Evolutionary conservation across 106 monocot species (phyloP).

Genomic region (Apostasia shenzhenica): DNA sequence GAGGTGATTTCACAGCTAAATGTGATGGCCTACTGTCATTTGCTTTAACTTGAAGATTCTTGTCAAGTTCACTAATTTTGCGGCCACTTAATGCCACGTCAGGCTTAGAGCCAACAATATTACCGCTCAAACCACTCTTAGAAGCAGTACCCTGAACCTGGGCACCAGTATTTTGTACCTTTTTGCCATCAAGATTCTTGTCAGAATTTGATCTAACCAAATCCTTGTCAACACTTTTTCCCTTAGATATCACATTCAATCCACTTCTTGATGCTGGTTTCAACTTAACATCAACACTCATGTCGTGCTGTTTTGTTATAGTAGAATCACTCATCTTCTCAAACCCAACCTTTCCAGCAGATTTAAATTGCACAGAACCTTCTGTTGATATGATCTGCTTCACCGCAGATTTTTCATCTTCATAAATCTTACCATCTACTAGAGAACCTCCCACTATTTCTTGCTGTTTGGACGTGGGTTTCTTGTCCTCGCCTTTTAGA

Average conservation of each 20-base stretch:
- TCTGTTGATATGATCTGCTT: background rate
- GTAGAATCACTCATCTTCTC: background rate
- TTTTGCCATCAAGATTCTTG: background rate
- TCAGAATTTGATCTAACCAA: constrained; percentile 4
- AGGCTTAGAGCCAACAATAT: background rate
- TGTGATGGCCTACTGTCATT: background rate
- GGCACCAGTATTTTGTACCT: background rate
- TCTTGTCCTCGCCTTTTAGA: background rate
- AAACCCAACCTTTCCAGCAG: background rate
- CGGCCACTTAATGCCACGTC: background rate
- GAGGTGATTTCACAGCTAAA: background rate
- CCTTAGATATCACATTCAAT: background rate
- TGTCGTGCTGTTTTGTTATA: background rate
- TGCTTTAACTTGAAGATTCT: background rate
- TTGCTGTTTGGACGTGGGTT: background rate
- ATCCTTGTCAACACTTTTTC: background rate
- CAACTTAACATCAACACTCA: too few species aligned
- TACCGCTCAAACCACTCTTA: background rate
- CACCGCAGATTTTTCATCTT: background rate
- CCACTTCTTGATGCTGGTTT: too few species aligned
- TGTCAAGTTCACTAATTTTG: background rate
- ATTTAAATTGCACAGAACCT: background rate
- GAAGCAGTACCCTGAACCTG: background rate
- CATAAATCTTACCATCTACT: background rate
- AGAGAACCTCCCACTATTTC: background rate